Evolutionary conservation across 768 basidiomycete species (phyloP).

Genomic region (Suillus hirtellus): DNA sequence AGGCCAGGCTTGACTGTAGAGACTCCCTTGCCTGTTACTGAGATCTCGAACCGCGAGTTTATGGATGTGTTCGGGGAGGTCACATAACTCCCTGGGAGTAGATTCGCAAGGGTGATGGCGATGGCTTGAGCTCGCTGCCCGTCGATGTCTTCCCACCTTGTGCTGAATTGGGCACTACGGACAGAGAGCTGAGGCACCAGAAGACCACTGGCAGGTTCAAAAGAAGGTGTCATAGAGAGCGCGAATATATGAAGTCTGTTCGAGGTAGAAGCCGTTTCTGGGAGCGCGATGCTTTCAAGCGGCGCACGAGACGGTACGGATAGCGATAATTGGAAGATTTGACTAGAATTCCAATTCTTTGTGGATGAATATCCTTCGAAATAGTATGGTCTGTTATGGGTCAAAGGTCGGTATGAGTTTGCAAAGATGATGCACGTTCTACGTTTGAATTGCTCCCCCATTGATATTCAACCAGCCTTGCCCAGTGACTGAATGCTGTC

Average conservation of each 20-base stretch:
- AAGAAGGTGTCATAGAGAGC: conserved; percentile 40
- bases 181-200: conserved; percentile 36
- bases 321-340: conserved; percentile 47
- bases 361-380: conserved; percentile 36
- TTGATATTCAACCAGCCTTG: conserved; percentile 48
- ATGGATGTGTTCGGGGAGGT: conserved; percentile 33
- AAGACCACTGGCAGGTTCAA: conserved; percentile 26
- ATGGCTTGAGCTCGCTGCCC: conserved; percentile 46
- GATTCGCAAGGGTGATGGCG: conserved; percentile 53
- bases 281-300: conserved; percentile 47
- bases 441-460: conserved; percentile 46
- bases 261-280: conserved; percentile 23
- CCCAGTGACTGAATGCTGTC: conserved; percentile 36
- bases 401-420: conserved; percentile 2
- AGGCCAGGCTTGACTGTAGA: conserved; percentile 43
- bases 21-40: conserved; percentile 40
- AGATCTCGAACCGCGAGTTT: conserved; percentile 34
- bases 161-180: conserved; percentile 45
- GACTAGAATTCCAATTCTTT: conserved; percentile 43
- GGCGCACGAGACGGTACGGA: conserved; percentile 42
- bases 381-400: conserved; percentile 42
- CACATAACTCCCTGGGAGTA: conserved; percentile 37
- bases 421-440: conserved; percentile 4
- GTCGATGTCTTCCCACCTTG: conserved; percentile 44
- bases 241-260: conserved; percentile 49